Conservation (phyloP, 2,329 filamentous ascomycete species). For the Thermochaetoides dissita region DNA sequence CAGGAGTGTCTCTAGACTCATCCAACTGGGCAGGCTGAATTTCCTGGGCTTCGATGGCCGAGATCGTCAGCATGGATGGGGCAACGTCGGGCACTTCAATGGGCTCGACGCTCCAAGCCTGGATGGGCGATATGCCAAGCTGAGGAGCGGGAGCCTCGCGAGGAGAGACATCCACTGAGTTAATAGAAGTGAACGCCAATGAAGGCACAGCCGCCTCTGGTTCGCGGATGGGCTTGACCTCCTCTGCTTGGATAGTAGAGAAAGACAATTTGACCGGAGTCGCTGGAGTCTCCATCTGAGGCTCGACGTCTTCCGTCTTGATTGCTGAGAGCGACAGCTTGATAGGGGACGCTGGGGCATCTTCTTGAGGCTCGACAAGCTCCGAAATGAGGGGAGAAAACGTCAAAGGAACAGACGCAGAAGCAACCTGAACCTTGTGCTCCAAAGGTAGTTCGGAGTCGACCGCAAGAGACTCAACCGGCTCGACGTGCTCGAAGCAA, state of each 20-base stretch:
- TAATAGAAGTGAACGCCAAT: slow-evolving; percentile 14
- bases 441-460: slow-evolving; percentile 7
- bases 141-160: slow-evolving; percentile 7
- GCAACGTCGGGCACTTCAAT: slow-evolving; percentile 10
- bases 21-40: slow-evolving; percentile 14
- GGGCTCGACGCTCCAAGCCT: slow-evolving; percentile 18
- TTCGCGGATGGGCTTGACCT: slow-evolving; percentile 20
- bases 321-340: slow-evolving; percentile 20
- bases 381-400: slow-evolving; percentile 23
- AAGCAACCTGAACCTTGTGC: slow-evolving; percentile 1
- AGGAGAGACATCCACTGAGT: slow-evolving; percentile 11
- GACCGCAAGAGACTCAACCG: slow-evolving; percentile 15
- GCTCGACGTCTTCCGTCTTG: slow-evolving; percentile 21
- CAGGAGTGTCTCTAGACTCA: slow-evolving; percentile 12
- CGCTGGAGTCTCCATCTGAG: slow-evolving; percentile 16
- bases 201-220: slow-evolving; percentile 8
- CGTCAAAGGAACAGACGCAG: slow-evolving; percentile 7
- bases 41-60: slow-evolving; percentile 22
- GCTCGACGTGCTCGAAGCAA: slow-evolving; percentile 23
- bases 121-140: slow-evolving; percentile 11
- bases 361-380: slow-evolving; percentile 19
- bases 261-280: slow-evolving; percentile 14
- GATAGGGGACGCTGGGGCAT: slow-evolving; percentile 12
- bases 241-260: slow-evolving; percentile 21
- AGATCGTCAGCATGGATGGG: slow-evolving; percentile 20